These are phyloP conservation scores for Balamuthia mandrillaris DNA, from an alignment of 208 protist species.

Conservation along the genomic window DNA sequence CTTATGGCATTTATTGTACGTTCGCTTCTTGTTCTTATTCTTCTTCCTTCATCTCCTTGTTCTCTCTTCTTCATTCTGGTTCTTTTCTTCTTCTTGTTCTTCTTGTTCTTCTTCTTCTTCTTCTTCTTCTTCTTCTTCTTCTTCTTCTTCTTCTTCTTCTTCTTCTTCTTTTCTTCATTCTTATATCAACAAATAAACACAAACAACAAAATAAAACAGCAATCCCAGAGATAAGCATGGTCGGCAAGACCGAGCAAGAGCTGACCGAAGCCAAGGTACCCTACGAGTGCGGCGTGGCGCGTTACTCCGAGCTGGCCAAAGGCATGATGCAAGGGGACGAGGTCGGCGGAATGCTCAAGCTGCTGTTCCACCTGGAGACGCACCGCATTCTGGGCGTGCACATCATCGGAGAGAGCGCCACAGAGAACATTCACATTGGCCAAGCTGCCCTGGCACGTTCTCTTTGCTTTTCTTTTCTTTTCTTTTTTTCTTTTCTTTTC, in stretches of 20 bases:
- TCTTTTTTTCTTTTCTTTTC: too few species aligned
- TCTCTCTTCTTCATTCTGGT: neutral
- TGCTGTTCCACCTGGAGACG: conserved; percentile 44
- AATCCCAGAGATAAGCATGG: conserved; percentile 35
- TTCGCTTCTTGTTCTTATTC: neutral
- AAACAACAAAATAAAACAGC: neutral
- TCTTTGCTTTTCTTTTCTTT: too few species aligned
- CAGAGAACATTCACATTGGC: conserved; percentile 41
- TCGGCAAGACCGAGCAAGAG: conserved; percentile 38
- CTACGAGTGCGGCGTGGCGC: conserved; percentile 29
- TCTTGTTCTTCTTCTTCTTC: neutral
- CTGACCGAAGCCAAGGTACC: conserved; percentile 17
- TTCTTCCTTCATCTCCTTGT: neutral
- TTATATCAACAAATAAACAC: too few species aligned
- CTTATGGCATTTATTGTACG: conserved; percentile 39
- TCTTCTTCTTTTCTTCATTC: neutral
- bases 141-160: neutral
- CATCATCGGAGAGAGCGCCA: conserved; percentile 1
- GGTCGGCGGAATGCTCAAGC: conserved; percentile 38
- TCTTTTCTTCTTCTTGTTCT: neutral
- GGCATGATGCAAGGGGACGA: conserved; percentile 40
- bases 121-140: neutral
- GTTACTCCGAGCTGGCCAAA: conserved; percentile 37
- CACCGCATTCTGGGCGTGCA: conserved; percentile 22
- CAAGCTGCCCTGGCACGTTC: conserved; percentile 19